A percentile compares a stretch with the other conserved stretches of the same genome.
phyloP scores from a whole-genome alignment of 1,284 basidiomycete species.

The Entoloma clypeatum region DNA sequence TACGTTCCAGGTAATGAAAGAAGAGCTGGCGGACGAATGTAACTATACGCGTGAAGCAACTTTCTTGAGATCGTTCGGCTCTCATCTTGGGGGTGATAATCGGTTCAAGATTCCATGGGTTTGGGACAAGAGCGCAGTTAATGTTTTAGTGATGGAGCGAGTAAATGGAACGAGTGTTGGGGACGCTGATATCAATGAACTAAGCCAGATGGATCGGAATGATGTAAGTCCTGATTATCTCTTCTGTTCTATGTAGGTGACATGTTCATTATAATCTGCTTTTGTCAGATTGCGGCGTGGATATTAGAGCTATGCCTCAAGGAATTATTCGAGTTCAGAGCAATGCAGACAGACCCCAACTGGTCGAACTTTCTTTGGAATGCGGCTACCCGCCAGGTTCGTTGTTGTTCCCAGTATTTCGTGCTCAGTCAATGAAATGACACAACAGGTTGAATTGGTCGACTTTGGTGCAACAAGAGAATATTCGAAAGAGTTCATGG shows the following conservation, averaged over 20 bases:
- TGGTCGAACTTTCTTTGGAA: constrained; percentile 98
- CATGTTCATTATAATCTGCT: constrained; percentile 4
- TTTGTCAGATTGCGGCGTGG: constrained; percentile 71
- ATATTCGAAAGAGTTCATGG: constrained; percentile 87
- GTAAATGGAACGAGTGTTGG: constrained; percentile 84
- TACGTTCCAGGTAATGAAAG: constrained; percentile 68
- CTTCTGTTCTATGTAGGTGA: neutral
- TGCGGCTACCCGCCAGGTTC: constrained; percentile 42
- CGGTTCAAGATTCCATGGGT: constrained; percentile 87
- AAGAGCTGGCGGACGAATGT: constrained; percentile 94
- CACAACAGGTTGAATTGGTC: constrained; percentile 74
- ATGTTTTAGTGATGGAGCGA: constrained; percentile 88
- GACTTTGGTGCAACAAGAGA: constrained; percentile 95
- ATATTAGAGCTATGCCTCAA: constrained; percentile 86
- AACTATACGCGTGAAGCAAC: constrained; percentile 87
- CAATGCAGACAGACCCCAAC: constrained; percentile 99
- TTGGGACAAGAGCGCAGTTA: constrained; percentile 75
- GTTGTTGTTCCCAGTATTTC: constrained; percentile 3
- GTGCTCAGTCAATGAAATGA: neutral
- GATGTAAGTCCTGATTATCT: constrained; percentile 47
- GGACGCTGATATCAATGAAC: constrained; percentile 45
- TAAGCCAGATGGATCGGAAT: constrained; percentile 69
- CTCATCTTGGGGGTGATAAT: constrained; percentile 53
- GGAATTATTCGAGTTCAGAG: constrained; percentile 87
- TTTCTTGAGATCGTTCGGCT: constrained; percentile 65